These are phyloP conservation scores for Apophysomyces trapeziformis DNA, from an alignment of 371 early-diverging fungal genomes.

Conservation along the genomic window DNA sequence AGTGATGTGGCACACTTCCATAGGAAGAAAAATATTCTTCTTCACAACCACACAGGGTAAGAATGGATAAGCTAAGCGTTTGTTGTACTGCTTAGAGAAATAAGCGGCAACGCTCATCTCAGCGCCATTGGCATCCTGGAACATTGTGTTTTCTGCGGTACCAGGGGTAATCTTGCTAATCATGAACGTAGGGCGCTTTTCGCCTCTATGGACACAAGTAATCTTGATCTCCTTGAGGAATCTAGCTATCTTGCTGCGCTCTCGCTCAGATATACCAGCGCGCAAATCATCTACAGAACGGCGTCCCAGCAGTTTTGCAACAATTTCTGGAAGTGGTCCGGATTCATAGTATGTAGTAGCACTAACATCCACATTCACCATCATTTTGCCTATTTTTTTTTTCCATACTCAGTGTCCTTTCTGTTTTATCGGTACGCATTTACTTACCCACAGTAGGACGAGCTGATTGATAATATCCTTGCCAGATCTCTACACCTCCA, in stretches of 20 bases:
- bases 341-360: constrained; percentile 85
- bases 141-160: constrained; percentile 69
- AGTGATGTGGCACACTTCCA: constrained; percentile 87
- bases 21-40: constrained; percentile 69
- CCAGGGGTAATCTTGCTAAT: constrained; percentile 65
- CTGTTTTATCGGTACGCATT: background rate
- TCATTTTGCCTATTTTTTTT: constrained; percentile 49
- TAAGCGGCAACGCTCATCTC: constrained; percentile 75
- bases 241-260: constrained; percentile 66
- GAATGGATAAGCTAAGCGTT: constrained; percentile 70
- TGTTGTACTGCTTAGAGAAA: constrained; percentile 70
- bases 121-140: constrained; percentile 50
- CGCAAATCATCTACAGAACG: constrained; percentile 69
- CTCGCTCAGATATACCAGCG: constrained; percentile 58
- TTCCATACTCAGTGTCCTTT: too few relatives aligned
- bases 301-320: constrained; percentile 65
- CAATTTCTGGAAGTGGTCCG: constrained; percentile 63
- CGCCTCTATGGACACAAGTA: constrained; percentile 74
- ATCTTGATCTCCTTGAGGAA: constrained; percentile 72
- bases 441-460: constrained; percentile 68
- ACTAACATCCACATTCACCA: constrained; percentile 85
- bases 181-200: constrained; percentile 67
- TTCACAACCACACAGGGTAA: constrained; percentile 85
- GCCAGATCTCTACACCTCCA: constrained; percentile 90
- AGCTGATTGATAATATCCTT: constrained; percentile 88